A percentile compares a stretch with the other conserved stretches of the same genome.
Conservation (phyloP, 2,329 filamentous ascomycete species). For the Diaporthe citriasiana region DNA sequence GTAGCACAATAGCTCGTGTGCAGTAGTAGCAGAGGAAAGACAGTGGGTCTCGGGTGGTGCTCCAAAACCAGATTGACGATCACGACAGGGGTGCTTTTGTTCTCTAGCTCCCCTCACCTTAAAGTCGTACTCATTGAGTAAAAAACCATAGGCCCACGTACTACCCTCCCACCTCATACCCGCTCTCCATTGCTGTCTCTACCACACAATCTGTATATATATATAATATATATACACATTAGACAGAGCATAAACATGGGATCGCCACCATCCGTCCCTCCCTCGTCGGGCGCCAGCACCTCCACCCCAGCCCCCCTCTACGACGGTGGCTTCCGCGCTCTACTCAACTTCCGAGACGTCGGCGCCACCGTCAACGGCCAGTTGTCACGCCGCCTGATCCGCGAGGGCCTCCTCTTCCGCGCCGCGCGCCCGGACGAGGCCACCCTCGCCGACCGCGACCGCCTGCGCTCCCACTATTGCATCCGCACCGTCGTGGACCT, state of each 20-base stretch:
- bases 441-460: conserved; percentile 72
- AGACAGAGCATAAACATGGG: background rate
- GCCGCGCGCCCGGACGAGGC: conserved; percentile 83
- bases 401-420: conserved; percentile 76
- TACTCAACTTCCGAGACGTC: conserved; percentile 85
- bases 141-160: background rate
- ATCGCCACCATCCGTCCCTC: background rate
- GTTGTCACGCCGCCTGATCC: conserved; percentile 60
- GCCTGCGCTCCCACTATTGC: conserved; percentile 70
- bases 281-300: background rate
- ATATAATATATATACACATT: too few relatives aligned
- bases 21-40: background rate
- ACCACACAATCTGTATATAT: background rate
- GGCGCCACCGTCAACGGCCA: conserved; percentile 75
- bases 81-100: background rate
- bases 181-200: background rate
- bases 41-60: background rate
- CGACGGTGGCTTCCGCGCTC: conserved; percentile 62
- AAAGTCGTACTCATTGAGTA: background rate
- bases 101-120: background rate
- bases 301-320: conserved; percentile 15
- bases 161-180: background rate
- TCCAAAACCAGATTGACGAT: background rate
- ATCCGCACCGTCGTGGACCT: conserved; percentile 84
- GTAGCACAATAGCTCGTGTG: background rate